Evolutionary conservation across 108 stramenopile genomes (phyloP).

Genomic region (Nitzschia inconspicua): DNA sequence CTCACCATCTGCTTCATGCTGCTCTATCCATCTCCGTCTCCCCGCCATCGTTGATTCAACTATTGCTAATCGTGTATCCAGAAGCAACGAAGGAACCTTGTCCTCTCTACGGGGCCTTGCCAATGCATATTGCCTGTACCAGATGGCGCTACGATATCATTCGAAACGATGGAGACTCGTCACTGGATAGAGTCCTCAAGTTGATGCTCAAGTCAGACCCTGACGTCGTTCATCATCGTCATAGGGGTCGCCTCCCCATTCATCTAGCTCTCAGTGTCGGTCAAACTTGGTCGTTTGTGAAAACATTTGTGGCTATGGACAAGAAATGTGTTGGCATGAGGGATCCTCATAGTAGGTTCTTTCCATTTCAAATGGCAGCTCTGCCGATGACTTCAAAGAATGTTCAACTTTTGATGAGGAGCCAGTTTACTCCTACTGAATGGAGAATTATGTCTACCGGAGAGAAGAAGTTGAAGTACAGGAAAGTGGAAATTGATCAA

Average conservation of each 20-base stretch:
- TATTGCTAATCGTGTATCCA: slow-evolving; percentile 26
- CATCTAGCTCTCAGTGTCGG: slow-evolving; percentile 23
- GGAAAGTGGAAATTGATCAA: neutral
- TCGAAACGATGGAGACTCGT: slow-evolving; percentile 12
- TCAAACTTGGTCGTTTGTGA: slow-evolving; percentile 18
- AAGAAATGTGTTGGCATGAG: slow-evolving; percentile 8
- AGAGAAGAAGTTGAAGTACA: slow-evolving; percentile 10
- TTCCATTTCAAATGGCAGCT: slow-evolving; percentile 36
- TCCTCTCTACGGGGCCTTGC: slow-evolving; percentile 20
- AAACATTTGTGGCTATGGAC: slow-evolving; percentile 7
- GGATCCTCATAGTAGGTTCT: slow-evolving; percentile 28
- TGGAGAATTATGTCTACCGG: neutral
- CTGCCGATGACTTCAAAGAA: neutral
- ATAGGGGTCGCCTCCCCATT: slow-evolving; percentile 24
- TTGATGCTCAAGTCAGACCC: slow-evolving; percentile 22
- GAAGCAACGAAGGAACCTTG: slow-evolving; percentile 6
- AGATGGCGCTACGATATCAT: slow-evolving; percentile 29
- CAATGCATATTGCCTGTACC: slow-evolving; percentile 32
- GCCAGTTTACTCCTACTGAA: slow-evolving; percentile 5
- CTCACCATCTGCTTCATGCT: slow-evolving; percentile 16
- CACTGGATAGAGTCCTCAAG: slow-evolving; percentile 17
- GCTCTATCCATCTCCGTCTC: slow-evolving; percentile 11
- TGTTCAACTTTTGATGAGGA: slow-evolving; percentile 1
- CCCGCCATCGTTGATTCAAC: slow-evolving; percentile 24
- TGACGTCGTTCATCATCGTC: slow-evolving; percentile 10